Base-by-base conservation (phyloP, 2,329 filamentous ascomycete genomes). In the Diaporthe aspalathi region DNA sequence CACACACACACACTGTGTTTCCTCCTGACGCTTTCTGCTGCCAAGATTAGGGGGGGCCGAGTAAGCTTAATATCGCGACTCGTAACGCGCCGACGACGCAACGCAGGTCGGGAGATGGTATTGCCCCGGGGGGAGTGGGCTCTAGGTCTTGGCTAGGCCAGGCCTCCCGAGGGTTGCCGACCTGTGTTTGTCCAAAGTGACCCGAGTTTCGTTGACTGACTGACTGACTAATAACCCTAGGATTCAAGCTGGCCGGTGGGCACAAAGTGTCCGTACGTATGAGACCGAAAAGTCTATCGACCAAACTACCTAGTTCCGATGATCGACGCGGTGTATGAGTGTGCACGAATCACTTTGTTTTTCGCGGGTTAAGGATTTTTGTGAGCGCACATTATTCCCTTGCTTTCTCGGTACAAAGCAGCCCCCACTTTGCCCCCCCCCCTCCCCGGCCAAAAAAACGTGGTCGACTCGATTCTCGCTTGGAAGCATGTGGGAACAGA, bases 41-140 rank as follows among this genome's bases (percentile, higher is more conserved):
- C 66, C 66, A 68, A 68, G 53, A 56, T 27, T n/a, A 45, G 66
- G 45, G 53, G 49, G 32, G 35, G 5, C 2, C 53, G 66, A 68
- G 66, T 68, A 68, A 68, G 66, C 66, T 68, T 68, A 68, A 68
- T 60, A 43, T 60, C 66, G 35, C 43, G 29, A 49, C n/a, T 68
- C 38, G 43, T 49, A 47, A 67, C 43, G 22, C 60, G 60, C 57
- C 54, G 54, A 45, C 57, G 57, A 47, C 32, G 32, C 35, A n/a
- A 38, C 35, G 35, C 35, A n/a, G 16, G 27, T 53, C 35, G 60
- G 43, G 14, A 32, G n/a, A 8, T 20, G 9, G 8, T 20, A 45
- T 9, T 8, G 43, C 43, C 17, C 40, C 40, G 24, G 38, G 56
- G 20, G 40, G 38, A 40, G 20, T n/a, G n/a, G n/a, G n/a, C n/a